Evolutionary conservation across 257 asterid species (phyloP).

Genomic region (Lycium barbarum): DNA sequence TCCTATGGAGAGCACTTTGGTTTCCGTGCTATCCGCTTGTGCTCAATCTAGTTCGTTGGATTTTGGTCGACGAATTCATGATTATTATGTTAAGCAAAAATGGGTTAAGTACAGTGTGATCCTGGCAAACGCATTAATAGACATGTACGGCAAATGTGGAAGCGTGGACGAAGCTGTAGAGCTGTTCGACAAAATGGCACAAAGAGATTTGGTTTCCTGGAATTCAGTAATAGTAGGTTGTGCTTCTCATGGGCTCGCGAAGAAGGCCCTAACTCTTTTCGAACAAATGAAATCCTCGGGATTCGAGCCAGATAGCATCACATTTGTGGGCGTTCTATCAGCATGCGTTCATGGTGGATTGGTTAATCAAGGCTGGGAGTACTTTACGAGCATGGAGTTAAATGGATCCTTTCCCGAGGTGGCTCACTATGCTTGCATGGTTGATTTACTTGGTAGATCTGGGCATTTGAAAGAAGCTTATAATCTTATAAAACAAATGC

Average conservation of each 20-base stretch:
- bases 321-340: conserved; percentile 72
- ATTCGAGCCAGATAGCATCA: conserved; percentile 66
- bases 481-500: conserved; percentile 58
- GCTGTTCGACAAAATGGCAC: conserved; percentile 56
- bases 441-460: conserved; percentile 73
- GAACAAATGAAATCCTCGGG: conserved; percentile 51
- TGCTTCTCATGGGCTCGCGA: conserved; percentile 74
- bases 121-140: conserved; percentile 66
- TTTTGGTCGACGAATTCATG: conserved; percentile 50
- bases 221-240: conserved; percentile 72
- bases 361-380: conserved; percentile 59
- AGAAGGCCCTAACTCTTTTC: conserved; percentile 58
- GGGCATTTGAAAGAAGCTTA: conserved; percentile 68
- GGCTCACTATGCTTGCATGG: conserved; percentile 78
- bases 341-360: conserved; percentile 87
- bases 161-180: conserved; percentile 56
- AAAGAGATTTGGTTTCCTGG: conserved; percentile 71
- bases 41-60: conserved; percentile 69
- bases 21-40: conserved; percentile 80
- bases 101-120: conserved; percentile 46
- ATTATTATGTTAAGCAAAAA: conserved; percentile 55
- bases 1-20: conserved; percentile 71
- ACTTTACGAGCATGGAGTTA: conserved; percentile 52
- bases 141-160: conserved; percentile 84
- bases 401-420: conserved; percentile 47